Evolutionary conservation across 1,139 yeast species (phyloP), one percentile per base, ranked within the genome.

Genomic region (Saccharomyces pastorianus): DNA sequence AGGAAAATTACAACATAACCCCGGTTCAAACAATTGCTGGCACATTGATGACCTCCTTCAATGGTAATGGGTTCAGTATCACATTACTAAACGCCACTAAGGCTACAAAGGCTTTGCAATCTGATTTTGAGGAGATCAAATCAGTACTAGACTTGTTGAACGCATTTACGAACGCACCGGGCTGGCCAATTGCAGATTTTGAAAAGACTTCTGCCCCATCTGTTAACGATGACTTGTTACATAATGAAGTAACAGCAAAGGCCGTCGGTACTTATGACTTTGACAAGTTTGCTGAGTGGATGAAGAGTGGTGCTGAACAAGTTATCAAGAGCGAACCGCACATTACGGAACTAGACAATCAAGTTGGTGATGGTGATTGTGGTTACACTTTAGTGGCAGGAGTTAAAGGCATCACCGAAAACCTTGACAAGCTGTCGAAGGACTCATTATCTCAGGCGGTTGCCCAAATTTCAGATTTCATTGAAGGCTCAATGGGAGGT

Each of bases 321-420:
- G 67, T 80, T 70, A 62, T 77, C 68, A 65, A 76, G 69, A 73
- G 76, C 17, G 97, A 90, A 68, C 95, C 96, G 4, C 79, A 81
- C 61, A 85, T 91, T 64, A 91, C 97, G 0, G 79, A 82, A 58
- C 84, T 86, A 62, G 98, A 91, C 65, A 87, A 95, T 1, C 77
- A 84, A 61, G 97, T 93, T 1, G 98, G 98, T 57, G 98, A 91
- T 69, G 98, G 98, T 62, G 98, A 91, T 68, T 90, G 97, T 72
- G 98, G 98, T 49, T 95, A 88, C 64, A 91, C 97, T 0, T 74
- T 91, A 58, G 88, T 84, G 14, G 79, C 81, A 29, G 97, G 97
- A 48, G 95, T 91, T 26, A 78, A 83, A 54, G 89, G 89, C 1
- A 79, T 91, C 47, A 72, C 81, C 48, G 72, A 77, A 11, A 82